Conservation (phyloP, 345 rosid species). For the Ceriops decandra region DNA sequence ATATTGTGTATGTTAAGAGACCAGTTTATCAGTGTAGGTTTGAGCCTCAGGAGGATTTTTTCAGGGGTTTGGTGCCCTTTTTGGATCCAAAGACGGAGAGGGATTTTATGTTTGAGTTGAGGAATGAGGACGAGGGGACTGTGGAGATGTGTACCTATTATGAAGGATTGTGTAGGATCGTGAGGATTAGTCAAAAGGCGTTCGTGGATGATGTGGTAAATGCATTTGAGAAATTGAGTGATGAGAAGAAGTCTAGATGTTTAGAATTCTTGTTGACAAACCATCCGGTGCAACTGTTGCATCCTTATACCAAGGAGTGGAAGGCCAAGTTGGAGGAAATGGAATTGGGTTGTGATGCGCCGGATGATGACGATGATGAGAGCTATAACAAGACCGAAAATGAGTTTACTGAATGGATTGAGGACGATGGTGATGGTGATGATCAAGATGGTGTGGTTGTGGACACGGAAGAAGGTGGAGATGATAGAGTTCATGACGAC, state of each 20-base stretch:
- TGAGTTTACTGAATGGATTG: conserved; percentile 58
- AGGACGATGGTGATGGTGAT: conserved; percentile 45
- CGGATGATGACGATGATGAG: conserved; percentile 61
- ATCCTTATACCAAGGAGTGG: conserved; percentile 92
- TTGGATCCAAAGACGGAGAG: conserved; percentile 69
- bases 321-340: conserved; percentile 89
- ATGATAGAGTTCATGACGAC: conserved; percentile 27
- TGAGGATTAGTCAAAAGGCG: conserved; percentile 69
- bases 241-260: conserved; percentile 65
- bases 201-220: conserved; percentile 95
- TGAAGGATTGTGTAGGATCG: conserved; percentile 85
- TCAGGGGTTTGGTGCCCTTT: conserved; percentile 50
- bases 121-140: conserved; percentile 53
- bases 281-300: conserved; percentile 73
- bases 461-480: conserved; percentile 37
- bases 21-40: conserved; percentile 90
- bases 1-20: conserved; percentile 81
- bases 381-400: conserved; percentile 27
- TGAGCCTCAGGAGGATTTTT: conserved; percentile 77
- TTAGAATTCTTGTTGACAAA: conserved; percentile 70
- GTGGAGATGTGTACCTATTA: conserved; percentile 66
- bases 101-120: conserved; percentile 54
- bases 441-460: conserved; percentile 37
- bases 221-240: conserved; percentile 70
- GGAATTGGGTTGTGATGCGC: conserved; percentile 98